Evolutionary conservation across 805 yeast genomes (phyloP).

Genomic region (Vanderwaltozyma verrucispora): DNA sequence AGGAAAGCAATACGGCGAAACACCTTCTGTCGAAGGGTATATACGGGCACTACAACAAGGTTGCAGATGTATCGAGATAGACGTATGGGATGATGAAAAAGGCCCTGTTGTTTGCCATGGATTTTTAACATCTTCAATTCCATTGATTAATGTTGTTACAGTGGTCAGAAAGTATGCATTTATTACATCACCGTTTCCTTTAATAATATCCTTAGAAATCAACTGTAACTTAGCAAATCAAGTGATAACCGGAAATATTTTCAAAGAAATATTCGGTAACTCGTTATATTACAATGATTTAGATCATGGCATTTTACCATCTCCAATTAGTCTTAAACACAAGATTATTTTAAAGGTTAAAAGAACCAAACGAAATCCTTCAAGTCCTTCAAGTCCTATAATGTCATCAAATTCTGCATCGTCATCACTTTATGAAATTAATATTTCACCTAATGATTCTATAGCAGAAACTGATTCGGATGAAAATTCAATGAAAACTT

Average conservation of each 20-base stretch:
- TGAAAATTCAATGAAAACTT: constrained; percentile 7
- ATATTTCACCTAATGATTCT: constrained; percentile 28
- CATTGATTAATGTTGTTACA: constrained; percentile 55
- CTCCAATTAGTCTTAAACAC: constrained; percentile 64
- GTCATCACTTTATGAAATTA: constrained; percentile 8
- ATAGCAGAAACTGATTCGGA: constrained; percentile 26
- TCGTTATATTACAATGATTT: constrained; percentile 2
- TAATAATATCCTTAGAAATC: constrained; percentile 77
- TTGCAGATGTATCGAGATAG: constrained; percentile 90
- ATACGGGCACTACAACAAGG: constrained; percentile 81
- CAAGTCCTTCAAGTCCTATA: no score
- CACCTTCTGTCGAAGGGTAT: constrained; percentile 83
- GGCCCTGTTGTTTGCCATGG: constrained; percentile 93
- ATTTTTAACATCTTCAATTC: constrained; percentile 67
- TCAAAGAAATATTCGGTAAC: constrained; percentile 34
- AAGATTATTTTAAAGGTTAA: constrained; percentile 73
- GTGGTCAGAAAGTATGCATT: constrained; percentile 80
- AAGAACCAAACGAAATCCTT: constrained; percentile 30
- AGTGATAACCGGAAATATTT: constrained; percentile 38
- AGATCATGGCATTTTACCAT: constrained; percentile 37
- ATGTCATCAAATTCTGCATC: constrained; percentile 4
- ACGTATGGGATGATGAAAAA: constrained; percentile 78
- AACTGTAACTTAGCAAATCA: constrained; percentile 69
- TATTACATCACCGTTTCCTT: constrained; percentile 75
- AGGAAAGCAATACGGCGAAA: constrained; percentile 83